These are phyloP conservation scores for Lactifluus pinguis DNA, from an alignment of 768 basidiomycete genomes.

Conservation along the genomic window DNA sequence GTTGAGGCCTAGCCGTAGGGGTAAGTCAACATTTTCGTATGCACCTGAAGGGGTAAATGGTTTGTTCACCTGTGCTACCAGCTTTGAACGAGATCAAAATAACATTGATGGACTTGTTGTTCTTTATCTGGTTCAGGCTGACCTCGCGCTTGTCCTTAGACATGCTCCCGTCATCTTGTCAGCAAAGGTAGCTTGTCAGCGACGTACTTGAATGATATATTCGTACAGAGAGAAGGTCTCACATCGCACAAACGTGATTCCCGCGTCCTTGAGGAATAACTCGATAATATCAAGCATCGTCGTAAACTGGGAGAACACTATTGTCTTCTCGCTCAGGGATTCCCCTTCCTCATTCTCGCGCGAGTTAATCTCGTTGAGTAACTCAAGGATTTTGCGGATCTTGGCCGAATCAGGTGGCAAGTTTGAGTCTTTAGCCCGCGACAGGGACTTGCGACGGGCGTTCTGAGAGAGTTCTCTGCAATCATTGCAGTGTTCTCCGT, in stretches of 20 bases:
- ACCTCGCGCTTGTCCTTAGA: conserved; percentile 63
- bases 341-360: conserved; percentile 36
- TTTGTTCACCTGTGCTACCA: conserved; percentile 67
- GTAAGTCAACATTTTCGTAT: not conserved
- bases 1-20: conserved; percentile 56
- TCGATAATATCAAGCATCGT: conserved; percentile 79
- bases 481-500: conserved; percentile 44
- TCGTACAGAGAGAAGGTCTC: conserved; percentile 28
- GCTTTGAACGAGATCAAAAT: conserved; percentile 97
- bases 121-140: conserved; percentile 65
- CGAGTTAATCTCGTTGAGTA: conserved; percentile 57
- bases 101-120: conserved; percentile 46
- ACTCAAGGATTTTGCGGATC: conserved; percentile 69
- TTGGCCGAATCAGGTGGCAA: conserved; percentile 77
- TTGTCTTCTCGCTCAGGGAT: conserved; percentile 68
- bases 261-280: conserved; percentile 64
- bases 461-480: conserved; percentile 49
- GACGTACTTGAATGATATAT: not conserved
- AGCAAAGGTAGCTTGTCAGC: not conserved
- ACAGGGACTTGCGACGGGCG: conserved; percentile 34
- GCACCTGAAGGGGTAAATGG: not conserved
- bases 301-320: conserved; percentile 93
- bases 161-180: conserved; percentile 88
- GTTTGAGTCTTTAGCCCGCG: conserved; percentile 22
- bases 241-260: conserved; percentile 80